Conservation (phyloP, 352 stramenopile genomes). For the Phytophthora sp. region DNA sequence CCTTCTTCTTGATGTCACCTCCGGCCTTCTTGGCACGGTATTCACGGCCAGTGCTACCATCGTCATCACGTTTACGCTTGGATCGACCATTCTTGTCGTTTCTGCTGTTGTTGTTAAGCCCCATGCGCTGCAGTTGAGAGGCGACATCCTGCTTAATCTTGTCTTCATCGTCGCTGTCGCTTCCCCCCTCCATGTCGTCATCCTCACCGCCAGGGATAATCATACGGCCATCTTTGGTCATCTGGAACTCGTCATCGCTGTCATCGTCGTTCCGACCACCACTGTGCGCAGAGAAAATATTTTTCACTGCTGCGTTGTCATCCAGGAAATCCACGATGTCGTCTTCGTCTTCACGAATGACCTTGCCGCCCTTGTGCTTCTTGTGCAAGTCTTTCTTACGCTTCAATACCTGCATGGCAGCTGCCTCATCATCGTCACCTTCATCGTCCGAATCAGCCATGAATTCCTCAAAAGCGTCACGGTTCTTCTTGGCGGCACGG, state of each 20-base stretch:
- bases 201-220: constrained; percentile 79
- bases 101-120: constrained; percentile 58
- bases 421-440: constrained; percentile 77
- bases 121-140: constrained; percentile 84
- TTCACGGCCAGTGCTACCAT: constrained; percentile 76
- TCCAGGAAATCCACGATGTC: constrained; percentile 95
- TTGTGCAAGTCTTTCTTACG: constrained; percentile 81
- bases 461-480: constrained; percentile 75
- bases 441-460: constrained; percentile 87
- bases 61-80: constrained; percentile 74
- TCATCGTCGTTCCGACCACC: constrained; percentile 44
- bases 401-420: constrained; percentile 82
- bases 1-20: constrained; percentile 97
- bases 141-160: constrained; percentile 87
- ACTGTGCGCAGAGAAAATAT: constrained; percentile 62
- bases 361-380: constrained; percentile 80
- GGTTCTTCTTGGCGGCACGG: constrained; percentile 58
- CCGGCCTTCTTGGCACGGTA: constrained; percentile 97
- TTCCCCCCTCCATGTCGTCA: constrained; percentile 51
- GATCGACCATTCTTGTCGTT: constrained; percentile 28
- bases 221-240: constrained; percentile 91
- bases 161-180: constrained; percentile 72
- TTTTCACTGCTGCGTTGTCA: constrained; percentile 89
- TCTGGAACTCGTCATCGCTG: constrained; percentile 88
- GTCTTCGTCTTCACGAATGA: constrained; percentile 81